Conservation (phyloP, 2,329 filamentous ascomycete genomes). For the Stemphylium vesicarium region DNA sequence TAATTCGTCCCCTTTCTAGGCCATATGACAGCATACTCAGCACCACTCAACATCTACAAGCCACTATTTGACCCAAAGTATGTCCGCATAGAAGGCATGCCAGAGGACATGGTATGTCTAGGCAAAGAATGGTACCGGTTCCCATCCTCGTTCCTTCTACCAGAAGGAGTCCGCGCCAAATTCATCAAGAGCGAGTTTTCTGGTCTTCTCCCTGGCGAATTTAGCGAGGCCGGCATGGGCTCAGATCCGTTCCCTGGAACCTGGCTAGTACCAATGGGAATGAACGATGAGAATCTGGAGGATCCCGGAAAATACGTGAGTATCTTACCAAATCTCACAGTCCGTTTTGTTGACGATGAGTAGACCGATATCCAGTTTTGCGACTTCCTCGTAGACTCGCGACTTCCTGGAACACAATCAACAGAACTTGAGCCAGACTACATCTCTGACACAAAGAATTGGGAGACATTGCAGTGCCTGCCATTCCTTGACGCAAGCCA, state of each 20-base stretch:
- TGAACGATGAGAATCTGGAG: slow-evolving; percentile 92
- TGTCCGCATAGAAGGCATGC: slow-evolving; percentile 66
- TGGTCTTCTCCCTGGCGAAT: slow-evolving; percentile 88
- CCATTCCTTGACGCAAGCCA: slow-evolving; percentile 80
- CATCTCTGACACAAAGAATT: slow-evolving; percentile 72
- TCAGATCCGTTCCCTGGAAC: slow-evolving; percentile 82
- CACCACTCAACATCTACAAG: slow-evolving; percentile 74
- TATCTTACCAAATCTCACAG: neutral
- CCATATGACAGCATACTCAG: slow-evolving; percentile 80
- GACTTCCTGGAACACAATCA: slow-evolving; percentile 66
- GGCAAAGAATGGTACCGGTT: slow-evolving; percentile 99
- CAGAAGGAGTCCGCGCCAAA: slow-evolving; percentile 80
- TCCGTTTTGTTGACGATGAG: slow-evolving; percentile 18
- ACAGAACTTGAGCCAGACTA: slow-evolving; percentile 82
- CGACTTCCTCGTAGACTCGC: slow-evolving; percentile 85
- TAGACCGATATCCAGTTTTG: slow-evolving; percentile 74
- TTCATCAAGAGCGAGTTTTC: slow-evolving; percentile 91
- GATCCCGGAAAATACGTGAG: slow-evolving; percentile 84
- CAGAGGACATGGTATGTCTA: slow-evolving; percentile 79
- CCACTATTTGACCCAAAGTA: slow-evolving; percentile 66
- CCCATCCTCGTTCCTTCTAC: slow-evolving; percentile 89
- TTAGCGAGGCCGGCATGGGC: slow-evolving; percentile 73
- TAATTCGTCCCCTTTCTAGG: slow-evolving; percentile 44
- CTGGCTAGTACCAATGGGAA: slow-evolving; percentile 78
- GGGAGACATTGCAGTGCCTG: slow-evolving; percentile 78